Evolutionary conservation across 2,329 filamentous ascomycete species (phyloP), one percentile per base, ranked within the genome.

Genomic region (Paraconiothyrium sp.): DNA sequence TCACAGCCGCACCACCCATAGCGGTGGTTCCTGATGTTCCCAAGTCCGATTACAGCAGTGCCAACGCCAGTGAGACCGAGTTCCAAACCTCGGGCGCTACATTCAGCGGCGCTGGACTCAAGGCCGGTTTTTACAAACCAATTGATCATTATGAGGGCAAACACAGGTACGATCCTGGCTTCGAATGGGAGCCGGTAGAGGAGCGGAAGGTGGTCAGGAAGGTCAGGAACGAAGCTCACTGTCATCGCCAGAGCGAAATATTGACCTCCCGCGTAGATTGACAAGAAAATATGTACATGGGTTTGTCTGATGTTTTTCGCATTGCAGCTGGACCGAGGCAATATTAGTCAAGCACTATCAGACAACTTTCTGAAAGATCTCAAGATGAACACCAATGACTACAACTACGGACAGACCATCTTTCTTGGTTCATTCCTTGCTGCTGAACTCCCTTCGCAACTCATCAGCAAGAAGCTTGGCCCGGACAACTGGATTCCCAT

Each of bases 371-470:
- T 79, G 4, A 48, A 59, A 2, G 76, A 79, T 55, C 67, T 79
- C 9, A 43, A 59, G 9, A 65, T 78, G 56, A 75, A 71, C 52
- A 79, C 77, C 49, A 78, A 77, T 57, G 75, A 78, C 61, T 78
- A 77, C 68, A 79, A 79, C 59, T 75, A 74, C 46, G 76, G 76
- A 9, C 74, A 81, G 54, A 80, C 79, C 0, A 81, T 91, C 10
- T 96, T 96, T 82, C 94, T 92, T 78, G 85, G 87, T 27, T 93
- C 92, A 78, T 97, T 97, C 80, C 92, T 97, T 5, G 70, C 64
- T 34, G 81, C 82, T 1, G 82, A 83, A 54, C 72, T 84, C 16
- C 82, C 82, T 0, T 82, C 81, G 0, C 81, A 83, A 49, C 75
- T 84, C 7, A 77, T 83, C 22, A 82, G 79, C 44, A 84, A 84